A percentile compares a stretch with the other conserved stretches of the same genome.
Conservation (phyloP, 495 filamentous ascomycete species). For the Bryoglossum gracile region DNA sequence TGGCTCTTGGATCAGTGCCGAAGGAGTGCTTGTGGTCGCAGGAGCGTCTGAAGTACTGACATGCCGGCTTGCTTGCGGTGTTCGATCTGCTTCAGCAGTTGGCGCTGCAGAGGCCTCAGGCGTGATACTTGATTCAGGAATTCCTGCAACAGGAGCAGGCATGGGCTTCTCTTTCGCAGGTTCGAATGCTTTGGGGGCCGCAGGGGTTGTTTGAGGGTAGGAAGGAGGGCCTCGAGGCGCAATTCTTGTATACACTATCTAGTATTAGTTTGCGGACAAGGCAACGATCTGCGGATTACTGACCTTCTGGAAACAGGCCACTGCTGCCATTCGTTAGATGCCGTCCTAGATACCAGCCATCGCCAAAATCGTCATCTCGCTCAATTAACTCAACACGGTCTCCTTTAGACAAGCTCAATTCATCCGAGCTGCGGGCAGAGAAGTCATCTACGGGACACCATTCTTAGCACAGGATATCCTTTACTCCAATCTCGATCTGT, state of each 20-base stretch:
- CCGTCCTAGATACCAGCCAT: conserved; percentile 94
- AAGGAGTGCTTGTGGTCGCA: conserved; percentile 7
- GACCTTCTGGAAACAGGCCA: conserved; percentile 88
- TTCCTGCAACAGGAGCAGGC: neutral
- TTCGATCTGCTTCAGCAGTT: conserved; percentile 27
- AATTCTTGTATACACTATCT: conserved; percentile 46
- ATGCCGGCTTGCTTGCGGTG: conserved; percentile 43
- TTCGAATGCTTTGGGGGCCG: conserved; percentile 23
- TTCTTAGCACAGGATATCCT: conserved; percentile 4
- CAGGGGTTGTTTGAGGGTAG: conserved; percentile 16
- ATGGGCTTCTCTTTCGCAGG: conserved; percentile 26
- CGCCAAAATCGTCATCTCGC: conserved; percentile 93
- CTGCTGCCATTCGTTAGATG: conserved; percentile 66
- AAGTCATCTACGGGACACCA: conserved; percentile 63
- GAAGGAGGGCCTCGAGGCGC: conserved; percentile 36
- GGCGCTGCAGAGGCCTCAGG: conserved; percentile 1
- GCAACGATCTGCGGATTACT: conserved; percentile 19
- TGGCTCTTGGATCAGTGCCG: conserved; percentile 12
- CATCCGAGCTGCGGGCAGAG: conserved; percentile 79
- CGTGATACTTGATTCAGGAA: neutral
- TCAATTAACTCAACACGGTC: conserved; percentile 89
- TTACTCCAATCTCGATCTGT: neutral
- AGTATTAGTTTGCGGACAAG: conserved; percentile 8
- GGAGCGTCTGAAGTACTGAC: conserved; percentile 32
- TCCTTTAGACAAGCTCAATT: conserved; percentile 79